Evolutionary conservation across 257 asterid species (phyloP).

Genomic region (Solanum pennellii): DNA sequence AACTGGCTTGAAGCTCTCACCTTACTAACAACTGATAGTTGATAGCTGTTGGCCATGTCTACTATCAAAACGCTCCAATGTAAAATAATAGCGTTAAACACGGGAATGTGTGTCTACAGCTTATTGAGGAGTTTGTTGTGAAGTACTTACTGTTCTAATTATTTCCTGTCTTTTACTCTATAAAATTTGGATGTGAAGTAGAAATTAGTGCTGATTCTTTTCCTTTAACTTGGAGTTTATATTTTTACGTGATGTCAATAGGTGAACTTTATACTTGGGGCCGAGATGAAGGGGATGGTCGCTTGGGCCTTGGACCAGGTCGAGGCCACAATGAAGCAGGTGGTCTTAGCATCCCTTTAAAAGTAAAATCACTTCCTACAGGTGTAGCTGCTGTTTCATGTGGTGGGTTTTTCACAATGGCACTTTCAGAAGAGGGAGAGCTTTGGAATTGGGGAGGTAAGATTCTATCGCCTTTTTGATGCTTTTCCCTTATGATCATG

Average conservation of each 20-base stretch:
- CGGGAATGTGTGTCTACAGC: neutral
- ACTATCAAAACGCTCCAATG: neutral
- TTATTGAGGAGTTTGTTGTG: neutral
- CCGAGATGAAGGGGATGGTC: constrained; percentile 97
- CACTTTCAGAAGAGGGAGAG: constrained; percentile 73
- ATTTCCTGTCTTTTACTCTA: neutral
- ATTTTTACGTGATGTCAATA: constrained; percentile 1
- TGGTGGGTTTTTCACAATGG: constrained; percentile 98
- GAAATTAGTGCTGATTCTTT: neutral
- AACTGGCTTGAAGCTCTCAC: neutral
- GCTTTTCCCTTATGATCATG: neutral
- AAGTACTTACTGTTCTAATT: neutral
- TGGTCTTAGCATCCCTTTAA: constrained; percentile 75
- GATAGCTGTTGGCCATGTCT: neutral
- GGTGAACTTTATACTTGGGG: constrained; percentile 94
- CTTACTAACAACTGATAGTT: neutral
- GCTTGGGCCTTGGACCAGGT: constrained; percentile 93
- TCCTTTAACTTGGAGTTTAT: neutral
- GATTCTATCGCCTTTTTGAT: neutral
- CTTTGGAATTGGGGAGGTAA: constrained; percentile 99
- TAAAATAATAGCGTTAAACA: neutral
- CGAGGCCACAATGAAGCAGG: constrained; percentile 94
- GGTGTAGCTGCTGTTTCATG: constrained; percentile 84
- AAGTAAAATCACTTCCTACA: constrained; percentile 60
- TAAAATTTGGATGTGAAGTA: neutral